These are phyloP conservation scores for Rehmannia glutinosa DNA, from an alignment of 257 asterid species.

Conservation along the genomic window DNA sequence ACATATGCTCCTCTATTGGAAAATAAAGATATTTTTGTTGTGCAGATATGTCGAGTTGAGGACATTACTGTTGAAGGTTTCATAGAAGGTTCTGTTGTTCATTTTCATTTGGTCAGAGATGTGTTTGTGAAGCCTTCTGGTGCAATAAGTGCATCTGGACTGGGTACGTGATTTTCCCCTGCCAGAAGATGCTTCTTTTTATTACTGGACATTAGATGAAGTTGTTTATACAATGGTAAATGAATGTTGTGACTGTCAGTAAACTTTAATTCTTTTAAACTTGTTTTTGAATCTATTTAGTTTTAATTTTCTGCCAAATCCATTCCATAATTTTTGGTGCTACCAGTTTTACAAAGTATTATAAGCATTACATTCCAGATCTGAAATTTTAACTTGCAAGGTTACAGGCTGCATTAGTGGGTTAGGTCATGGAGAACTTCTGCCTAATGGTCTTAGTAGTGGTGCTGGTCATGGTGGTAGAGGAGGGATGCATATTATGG, in stretches of 20 bases:
- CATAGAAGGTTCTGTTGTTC: conserved; percentile 77
- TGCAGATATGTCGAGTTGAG: conserved; percentile 94
- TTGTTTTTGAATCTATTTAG: neutral
- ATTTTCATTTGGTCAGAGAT: conserved; percentile 77
- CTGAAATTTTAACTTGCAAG: conserved; percentile 25
- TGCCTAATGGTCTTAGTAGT: conserved; percentile 65
- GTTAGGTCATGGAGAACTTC: conserved; percentile 67
- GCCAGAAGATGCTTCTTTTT: conserved; percentile 3
- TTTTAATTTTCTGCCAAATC: neutral
- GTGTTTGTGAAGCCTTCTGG: conserved; percentile 65
- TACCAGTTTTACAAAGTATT: conserved; percentile 1
- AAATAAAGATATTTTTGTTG: conserved; percentile 21
- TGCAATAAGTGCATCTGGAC: conserved; percentile 74
- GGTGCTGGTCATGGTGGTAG: conserved; percentile 98
- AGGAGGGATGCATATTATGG: conserved; percentile 85
- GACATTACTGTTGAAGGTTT: conserved; percentile 62
- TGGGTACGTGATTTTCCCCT: conserved; percentile 42
- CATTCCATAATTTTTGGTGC: neutral
- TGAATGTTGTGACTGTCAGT: neutral
- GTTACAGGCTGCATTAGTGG: conserved; percentile 81
- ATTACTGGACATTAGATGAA: neutral
- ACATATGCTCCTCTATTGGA: conserved; percentile 18
- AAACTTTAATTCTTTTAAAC: neutral
- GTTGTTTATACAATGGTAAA: neutral
- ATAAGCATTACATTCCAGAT: conserved; percentile 13